Evolutionary conservation across 805 yeast species (phyloP).

Genomic region (Saturnispora sanitii): DNA sequence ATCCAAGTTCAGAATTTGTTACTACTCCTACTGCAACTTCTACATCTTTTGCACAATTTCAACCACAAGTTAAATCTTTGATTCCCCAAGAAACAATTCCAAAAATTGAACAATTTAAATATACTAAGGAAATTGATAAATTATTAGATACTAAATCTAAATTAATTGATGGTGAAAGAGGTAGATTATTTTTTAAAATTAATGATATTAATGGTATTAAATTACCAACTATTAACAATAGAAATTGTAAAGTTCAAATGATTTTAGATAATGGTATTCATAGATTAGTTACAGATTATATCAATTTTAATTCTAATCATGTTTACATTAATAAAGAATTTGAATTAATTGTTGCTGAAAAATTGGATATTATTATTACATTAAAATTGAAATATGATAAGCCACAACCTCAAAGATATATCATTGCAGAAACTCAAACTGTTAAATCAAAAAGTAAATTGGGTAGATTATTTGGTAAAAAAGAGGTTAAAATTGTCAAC

Average conservation of each 20-base stretch:
- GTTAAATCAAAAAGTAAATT: constrained; percentile 25
- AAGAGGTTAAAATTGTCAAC: constrained; percentile 38
- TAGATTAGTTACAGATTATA: constrained; percentile 49
- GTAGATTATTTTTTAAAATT: constrained; percentile 45
- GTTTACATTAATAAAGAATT: constrained; percentile 59
- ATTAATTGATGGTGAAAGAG: constrained; percentile 29
- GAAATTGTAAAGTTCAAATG: constrained; percentile 40
- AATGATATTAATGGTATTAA: constrained; percentile 35
- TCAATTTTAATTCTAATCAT: constrained; percentile 24
- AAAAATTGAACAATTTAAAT: no score
- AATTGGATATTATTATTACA: constrained; percentile 59
- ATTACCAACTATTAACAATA: constrained; percentile 37
- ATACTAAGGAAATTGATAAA: constrained; percentile 5
- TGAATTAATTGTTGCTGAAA: constrained; percentile 56
- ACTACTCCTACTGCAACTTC: no score
- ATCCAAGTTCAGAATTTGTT: not conserved
- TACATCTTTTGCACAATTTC: no score
- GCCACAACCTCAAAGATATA: constrained; percentile 42
- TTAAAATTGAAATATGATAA: constrained; percentile 54
- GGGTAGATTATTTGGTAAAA: constrained; percentile 27
- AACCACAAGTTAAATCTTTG: no score
- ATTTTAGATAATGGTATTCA: constrained; percentile 77
- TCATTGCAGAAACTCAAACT: constrained; percentile 44
- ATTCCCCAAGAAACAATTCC: no score
- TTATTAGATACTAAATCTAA: constrained; percentile 4